Conservation (phyloP, 176 grass and related monocot species). For the Themeda triandra region DNA sequence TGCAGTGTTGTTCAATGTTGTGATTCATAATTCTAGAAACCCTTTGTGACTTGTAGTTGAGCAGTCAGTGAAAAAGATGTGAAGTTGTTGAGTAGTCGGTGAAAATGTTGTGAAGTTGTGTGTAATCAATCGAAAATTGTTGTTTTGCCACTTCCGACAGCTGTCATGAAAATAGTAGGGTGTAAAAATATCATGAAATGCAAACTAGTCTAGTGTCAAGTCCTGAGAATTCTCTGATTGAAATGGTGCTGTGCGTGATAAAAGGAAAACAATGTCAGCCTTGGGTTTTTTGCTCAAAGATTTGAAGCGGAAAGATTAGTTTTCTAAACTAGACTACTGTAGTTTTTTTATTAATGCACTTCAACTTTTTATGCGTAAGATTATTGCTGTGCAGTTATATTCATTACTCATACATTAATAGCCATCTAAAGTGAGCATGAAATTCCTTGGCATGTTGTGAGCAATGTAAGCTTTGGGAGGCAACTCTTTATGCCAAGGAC, state of each 20-base stretch:
- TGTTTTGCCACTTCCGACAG: background rate
- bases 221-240: background rate
- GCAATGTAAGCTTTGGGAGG: background rate
- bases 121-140: background rate
- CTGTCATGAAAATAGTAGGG: background rate
- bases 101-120: background rate
- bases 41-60: background rate
- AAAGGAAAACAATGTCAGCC: background rate
- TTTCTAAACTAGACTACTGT: background rate
- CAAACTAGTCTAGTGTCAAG: background rate
- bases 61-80: background rate
- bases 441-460: background rate
- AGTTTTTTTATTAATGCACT: background rate
- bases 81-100: too few relatives aligned
- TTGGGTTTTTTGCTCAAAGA: background rate
- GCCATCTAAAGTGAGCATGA: slow-evolving; percentile 6
- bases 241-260: background rate
- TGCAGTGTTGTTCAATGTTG: background rate
- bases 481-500: background rate
- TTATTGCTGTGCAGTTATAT: background rate
- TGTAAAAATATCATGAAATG: background rate
- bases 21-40: background rate
- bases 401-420: background rate
- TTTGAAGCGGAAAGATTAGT: background rate
- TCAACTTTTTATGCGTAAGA: background rate